Evolutionary conservation across 345 rosid species (phyloP), one percentile per base, ranked within the genome.

Genomic region (Arabidopsis arenosa): DNA sequence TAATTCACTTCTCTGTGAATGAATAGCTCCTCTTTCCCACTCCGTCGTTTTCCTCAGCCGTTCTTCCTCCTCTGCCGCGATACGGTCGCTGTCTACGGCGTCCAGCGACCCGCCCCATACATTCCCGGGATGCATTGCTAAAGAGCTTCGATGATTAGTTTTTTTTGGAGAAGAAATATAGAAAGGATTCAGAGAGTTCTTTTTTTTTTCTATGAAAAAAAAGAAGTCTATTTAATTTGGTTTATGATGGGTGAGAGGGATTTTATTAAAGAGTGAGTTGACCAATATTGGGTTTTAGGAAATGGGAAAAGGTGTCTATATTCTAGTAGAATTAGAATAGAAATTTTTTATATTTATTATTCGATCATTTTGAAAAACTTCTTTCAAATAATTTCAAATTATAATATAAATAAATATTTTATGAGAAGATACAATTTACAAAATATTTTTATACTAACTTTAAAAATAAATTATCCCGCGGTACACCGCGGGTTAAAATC

Each of bases 61-160:
- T 65, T 80, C 81, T 49, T 79, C 81, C 17, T 84, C 84, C 6
- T 83, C 85, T 1, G 81, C 83, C 9, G 53, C 40, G 6, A 68
- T 57, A 4, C 68, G 76, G 37, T 77, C 83, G 7, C 76, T 75
- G 12, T 82, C 78, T 9, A 52, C 60, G 10, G 87, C 80, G 80
- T 93, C 97, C 0, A 93, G 72, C 2, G 88, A 63, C 3, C 98
- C 98, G 12, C 97, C 98, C 97, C 98, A 90, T 49, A 85, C 83
- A 70, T 88, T 89, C 18, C 86, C 75, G 0, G 88, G 80, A 33
- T 88, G 86, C 98, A 93, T 90, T 26, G 76, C 75, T 4, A 28
- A 30, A 15, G 61, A 51, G 8, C 2, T 44, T 60, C 10, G 74
- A 41, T 40, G 68, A 21, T 41, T 47, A 33, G 2, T 28, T 28